Evolutionary conservation across 1,139 yeast genomes (phyloP), one percentile per base, ranked within the genome.

Genomic region (Magnusiomyces fungicola): DNA sequence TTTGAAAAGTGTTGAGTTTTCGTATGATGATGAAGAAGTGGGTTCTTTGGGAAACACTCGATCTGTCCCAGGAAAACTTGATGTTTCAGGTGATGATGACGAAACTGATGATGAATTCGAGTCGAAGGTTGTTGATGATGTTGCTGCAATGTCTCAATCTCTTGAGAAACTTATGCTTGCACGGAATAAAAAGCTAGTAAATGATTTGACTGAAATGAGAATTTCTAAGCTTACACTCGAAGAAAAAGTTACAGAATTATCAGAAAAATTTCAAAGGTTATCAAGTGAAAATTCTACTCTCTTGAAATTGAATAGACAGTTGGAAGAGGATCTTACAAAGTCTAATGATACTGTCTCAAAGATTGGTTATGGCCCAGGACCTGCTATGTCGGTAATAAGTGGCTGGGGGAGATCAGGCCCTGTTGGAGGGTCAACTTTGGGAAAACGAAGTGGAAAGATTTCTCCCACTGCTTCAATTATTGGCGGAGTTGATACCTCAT

Each of bases 1-100:
- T 25, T 66, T 90, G 54, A 81, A 86, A 61, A 81, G 81, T 55
- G 81, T 87, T 39, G 89, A 86, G 61, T 84, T 85, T 67, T 53
- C 50, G 9, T 45, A 39, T 19, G 54, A 51, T 2, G 54, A 50
- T 16, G 55, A 50, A 7, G 59, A 54, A 12, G 72, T 63, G 23
- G 69, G 62, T 14, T 69, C 62, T 1, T 69, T 61, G 7, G 64
- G 49, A 12, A 51, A 52, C n/a, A 50, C 47, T n/a, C 72, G 63
- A 23, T 68, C 63, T 24, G 67, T 61, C 1, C 67, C 61, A 7
- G 41, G 21, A n/a, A 53, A 47, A 1, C 51, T 39, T 19, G 51
- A 48, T 43, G 46, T 54, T 23, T 25, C 18, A 36, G 49, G 40
- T 22, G 62, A 58, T 23, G 52, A 57, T 4, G 69, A 67, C 36